Percentiles rank a stretch among this genome's conserved stretches.
Evolutionary conservation across 495 filamentous ascomycete species (phyloP).

Genomic region (Lasiosphaeria miniovina): DNA sequence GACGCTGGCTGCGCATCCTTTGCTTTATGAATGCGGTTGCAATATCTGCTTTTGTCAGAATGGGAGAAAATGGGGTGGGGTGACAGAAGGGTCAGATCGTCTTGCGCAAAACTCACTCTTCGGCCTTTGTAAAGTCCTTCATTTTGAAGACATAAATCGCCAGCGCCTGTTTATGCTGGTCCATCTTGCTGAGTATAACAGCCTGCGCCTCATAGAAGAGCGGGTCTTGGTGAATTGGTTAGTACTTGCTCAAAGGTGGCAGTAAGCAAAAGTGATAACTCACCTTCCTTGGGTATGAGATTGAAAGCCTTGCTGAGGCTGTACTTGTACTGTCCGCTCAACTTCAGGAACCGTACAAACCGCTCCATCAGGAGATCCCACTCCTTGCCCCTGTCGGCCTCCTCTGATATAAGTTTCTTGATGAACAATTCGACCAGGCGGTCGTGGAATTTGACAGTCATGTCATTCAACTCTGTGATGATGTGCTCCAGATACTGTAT

Average conservation of each 20-base stretch:
- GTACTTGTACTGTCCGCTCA: constrained; percentile 83
- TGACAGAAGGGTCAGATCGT: background rate
- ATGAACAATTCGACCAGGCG: constrained; percentile 74
- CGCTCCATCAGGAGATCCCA: constrained; percentile 58
- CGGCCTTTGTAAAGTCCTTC: constrained; percentile 79
- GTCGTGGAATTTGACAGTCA: constrained; percentile 83
- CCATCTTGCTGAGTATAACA: constrained; percentile 92
- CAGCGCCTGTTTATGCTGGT: constrained; percentile 87
- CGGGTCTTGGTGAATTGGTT: constrained; percentile 53
- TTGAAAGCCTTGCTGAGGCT: constrained; percentile 70
- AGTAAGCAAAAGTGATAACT: constrained; percentile 22
- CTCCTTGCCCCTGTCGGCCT: constrained; percentile 43
- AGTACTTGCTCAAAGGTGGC: background rate
- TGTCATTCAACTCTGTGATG: constrained; percentile 80
- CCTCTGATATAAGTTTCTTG: constrained; percentile 52
- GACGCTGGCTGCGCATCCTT: constrained; percentile 42
- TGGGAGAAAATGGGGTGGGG: background rate
- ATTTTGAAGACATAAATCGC: constrained; percentile 97
- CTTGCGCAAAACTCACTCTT: constrained; percentile 62
- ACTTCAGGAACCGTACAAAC: constrained; percentile 70
- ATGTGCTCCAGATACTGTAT: constrained; percentile 88
- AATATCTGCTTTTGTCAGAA: constrained; percentile 60
- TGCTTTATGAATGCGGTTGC: constrained; percentile 73
- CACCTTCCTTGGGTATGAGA: constrained; percentile 75
- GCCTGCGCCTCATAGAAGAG: constrained; percentile 88